phyloP scores from a whole-genome alignment of 805 yeast species.

The Huiozyma sinensis region DNA sequence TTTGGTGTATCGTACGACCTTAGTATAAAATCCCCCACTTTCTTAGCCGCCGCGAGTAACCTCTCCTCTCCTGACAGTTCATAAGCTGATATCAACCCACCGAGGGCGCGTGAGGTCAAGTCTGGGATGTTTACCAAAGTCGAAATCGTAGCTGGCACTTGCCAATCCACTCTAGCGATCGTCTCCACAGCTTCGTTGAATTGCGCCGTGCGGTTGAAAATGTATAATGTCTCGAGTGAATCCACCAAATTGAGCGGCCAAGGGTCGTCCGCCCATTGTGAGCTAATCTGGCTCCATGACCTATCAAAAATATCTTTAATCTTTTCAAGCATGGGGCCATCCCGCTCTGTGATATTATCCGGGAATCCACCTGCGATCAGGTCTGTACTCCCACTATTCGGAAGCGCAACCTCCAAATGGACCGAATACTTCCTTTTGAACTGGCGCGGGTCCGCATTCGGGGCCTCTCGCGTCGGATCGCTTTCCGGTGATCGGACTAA shows the following conservation, averaged over 20 bases:
- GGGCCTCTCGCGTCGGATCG: slow-evolving; percentile 8
- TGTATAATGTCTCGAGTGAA: slow-evolving; percentile 39
- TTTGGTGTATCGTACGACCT: slow-evolving; percentile 53
- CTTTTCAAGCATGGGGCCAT: not conserved
- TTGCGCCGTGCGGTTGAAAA: slow-evolving; percentile 35
- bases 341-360: not conserved
- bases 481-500: slow-evolving; percentile 17
- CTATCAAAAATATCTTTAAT: slow-evolving; percentile 6
- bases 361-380: not conserved
- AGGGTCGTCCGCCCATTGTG: slow-evolving; percentile 2
- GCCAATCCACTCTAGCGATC: slow-evolving; percentile 32
- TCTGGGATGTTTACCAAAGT: slow-evolving; percentile 44
- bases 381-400: slow-evolving; percentile 4
- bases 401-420: slow-evolving; percentile 18
- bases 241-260: slow-evolving; percentile 45
- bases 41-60: slow-evolving; percentile 30
- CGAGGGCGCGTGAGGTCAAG: slow-evolving; percentile 32
- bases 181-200: slow-evolving; percentile 30
- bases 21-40: slow-evolving; percentile 38
- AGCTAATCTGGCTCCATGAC: slow-evolving; percentile 31
- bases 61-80: slow-evolving; percentile 36
- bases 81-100: slow-evolving; percentile 43
- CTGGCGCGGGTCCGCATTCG: slow-evolving; percentile 1
- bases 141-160: slow-evolving; percentile 31
- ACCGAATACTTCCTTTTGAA: slow-evolving; percentile 19